A percentile compares a stretch with the other conserved stretches of the same genome.
These are phyloP conservation scores for Striga asiatica DNA, from an alignment of 257 asterid genomes.

Conservation along the genomic window DNA sequence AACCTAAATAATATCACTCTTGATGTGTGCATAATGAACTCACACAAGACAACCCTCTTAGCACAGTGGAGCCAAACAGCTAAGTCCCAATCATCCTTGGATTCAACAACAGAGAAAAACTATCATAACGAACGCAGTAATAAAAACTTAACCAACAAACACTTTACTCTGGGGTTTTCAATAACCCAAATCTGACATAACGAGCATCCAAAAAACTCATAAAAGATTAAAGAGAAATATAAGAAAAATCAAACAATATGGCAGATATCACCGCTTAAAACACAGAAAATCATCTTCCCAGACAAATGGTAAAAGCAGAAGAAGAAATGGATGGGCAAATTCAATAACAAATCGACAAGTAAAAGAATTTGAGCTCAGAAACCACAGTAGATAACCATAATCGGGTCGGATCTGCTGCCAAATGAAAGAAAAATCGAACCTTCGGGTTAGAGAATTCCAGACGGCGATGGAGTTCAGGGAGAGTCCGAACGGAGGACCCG, in stretches of 20 bases:
- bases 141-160: background rate
- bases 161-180: no score
- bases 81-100: background rate
- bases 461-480: constrained; percentile 18
- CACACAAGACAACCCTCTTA: background rate
- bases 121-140: background rate
- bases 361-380: background rate
- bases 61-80: background rate
- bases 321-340: background rate
- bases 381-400: background rate
- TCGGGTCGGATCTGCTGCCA: constrained; percentile 38
- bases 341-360: background rate
- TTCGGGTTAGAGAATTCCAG: constrained; percentile 13
- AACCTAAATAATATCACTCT: background rate
- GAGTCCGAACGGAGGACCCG: constrained; percentile 68
- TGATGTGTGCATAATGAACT: background rate
- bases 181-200: no score
- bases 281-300: constrained; percentile 1
- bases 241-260: background rate
- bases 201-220: background rate
- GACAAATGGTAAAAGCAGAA: background rate
- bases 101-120: background rate
- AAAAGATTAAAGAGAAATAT: background rate
- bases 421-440: constrained; percentile 20
- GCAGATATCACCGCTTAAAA: constrained; percentile 6